These are phyloP conservation scores for Penicillium mononematosum DNA, from an alignment of 495 filamentous ascomycete genomes.

Conservation along the genomic window DNA sequence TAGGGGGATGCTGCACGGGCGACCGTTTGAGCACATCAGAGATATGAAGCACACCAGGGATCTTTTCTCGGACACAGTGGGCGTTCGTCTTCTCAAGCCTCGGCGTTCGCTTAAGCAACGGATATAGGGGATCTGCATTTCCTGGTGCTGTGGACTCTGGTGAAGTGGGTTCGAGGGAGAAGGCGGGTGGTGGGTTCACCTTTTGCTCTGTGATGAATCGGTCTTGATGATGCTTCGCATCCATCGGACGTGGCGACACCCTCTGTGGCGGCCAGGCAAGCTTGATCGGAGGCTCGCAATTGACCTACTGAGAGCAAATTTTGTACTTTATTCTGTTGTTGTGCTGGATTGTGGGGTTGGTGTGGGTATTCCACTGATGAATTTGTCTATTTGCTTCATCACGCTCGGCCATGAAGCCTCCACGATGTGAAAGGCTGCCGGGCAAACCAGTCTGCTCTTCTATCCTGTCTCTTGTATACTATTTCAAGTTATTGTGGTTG, in stretches of 20 bases:
- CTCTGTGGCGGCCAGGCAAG: conserved; percentile 6
- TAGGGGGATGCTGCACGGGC: conserved; percentile 7
- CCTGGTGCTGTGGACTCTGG: conserved; percentile 6
- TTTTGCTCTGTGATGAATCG: conserved; percentile 8
- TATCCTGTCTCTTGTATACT: neutral
- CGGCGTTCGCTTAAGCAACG: conserved; percentile 6
- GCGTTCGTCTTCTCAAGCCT: conserved; percentile 5
- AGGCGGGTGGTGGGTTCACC: neutral
- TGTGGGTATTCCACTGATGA: neutral
- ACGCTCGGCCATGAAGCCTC: neutral
- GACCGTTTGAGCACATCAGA: conserved; percentile 7
- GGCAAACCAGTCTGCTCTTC: neutral
- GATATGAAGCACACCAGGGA: neutral
- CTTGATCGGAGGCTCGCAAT: conserved; percentile 10
- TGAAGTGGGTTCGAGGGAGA: conserved; percentile 7
- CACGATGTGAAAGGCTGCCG: neutral
- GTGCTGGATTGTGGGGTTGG: neutral
- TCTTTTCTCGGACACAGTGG: conserved; percentile 10
- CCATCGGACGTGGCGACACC: conserved; percentile 11
- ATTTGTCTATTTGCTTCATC: neutral
- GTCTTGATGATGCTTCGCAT: conserved; percentile 11
- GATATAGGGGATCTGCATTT: neutral
- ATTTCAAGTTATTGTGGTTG: neutral
- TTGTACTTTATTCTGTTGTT: neutral
- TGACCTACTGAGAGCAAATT: conserved; percentile 4